Evolutionary conservation across 768 basidiomycete genomes (phyloP).

Genomic region (Collybiopsis luxurians): DNA sequence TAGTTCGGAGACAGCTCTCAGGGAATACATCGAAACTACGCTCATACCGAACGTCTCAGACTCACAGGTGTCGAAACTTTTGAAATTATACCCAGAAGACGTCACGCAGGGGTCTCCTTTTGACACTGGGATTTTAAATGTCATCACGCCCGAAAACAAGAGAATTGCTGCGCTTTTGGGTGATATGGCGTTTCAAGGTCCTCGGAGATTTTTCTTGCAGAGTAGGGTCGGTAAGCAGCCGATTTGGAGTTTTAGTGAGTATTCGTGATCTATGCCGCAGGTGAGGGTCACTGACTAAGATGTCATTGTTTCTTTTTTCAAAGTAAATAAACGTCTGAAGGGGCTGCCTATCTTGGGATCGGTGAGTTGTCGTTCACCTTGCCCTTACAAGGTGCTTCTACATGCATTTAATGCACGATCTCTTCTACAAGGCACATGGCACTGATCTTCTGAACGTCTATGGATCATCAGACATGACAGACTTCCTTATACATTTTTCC

Average conservation of each 20-base stretch:
- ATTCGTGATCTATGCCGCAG: not conserved
- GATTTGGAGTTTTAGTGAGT: slow-evolving; percentile 38
- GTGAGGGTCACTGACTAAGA: too few species aligned
- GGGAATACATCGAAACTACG: slow-evolving; percentile 15
- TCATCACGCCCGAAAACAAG: slow-evolving; percentile 31
- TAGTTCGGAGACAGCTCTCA: slow-evolving; percentile 17
- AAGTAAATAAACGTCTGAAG: slow-evolving; percentile 28
- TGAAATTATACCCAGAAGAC: slow-evolving; percentile 21
- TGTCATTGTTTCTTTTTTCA: not conserved
- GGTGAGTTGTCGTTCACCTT: slow-evolving; percentile 12
- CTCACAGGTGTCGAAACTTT: slow-evolving; percentile 6
- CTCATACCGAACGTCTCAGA: slow-evolving; percentile 10
- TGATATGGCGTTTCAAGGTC: slow-evolving; percentile 34
- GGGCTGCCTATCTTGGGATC: slow-evolving; percentile 23
- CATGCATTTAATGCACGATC: too few species aligned
- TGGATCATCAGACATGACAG: slow-evolving; percentile 20
- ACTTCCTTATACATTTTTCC: slow-evolving; percentile 24
- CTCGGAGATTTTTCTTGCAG: slow-evolving; percentile 32
- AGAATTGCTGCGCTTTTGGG: slow-evolving; percentile 33
- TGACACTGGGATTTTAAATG: slow-evolving; percentile 27
- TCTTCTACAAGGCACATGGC: slow-evolving; percentile 15
- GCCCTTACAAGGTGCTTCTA: slow-evolving; percentile 3
- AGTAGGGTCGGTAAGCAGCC: slow-evolving; percentile 26
- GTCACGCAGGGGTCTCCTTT: slow-evolving; percentile 34
- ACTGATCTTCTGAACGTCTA: slow-evolving; percentile 24